Conservation (phyloP, 306 rosid species). For the Gleditsia sinensis region DNA sequence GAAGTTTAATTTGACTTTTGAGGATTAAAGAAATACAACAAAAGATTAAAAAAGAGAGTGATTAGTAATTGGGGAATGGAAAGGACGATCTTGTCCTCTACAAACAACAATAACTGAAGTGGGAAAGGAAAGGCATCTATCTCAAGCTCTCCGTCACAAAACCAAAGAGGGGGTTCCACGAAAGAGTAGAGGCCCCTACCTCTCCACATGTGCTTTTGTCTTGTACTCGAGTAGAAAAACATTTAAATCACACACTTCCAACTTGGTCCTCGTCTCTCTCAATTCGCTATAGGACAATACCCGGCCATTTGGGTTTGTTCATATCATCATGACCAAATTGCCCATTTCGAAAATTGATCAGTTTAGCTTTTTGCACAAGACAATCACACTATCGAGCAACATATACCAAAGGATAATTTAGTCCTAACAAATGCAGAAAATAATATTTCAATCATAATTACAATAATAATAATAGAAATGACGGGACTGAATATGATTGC, state of each 20-base stretch:
- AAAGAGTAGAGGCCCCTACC: slow-evolving; percentile 39
- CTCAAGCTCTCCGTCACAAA: slow-evolving; percentile 41
- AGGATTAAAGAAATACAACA: too few species aligned
- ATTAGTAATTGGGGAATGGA: slow-evolving; percentile 44
- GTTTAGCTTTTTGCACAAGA: background rate
- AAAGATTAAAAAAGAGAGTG: background rate
- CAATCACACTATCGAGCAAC: background rate
- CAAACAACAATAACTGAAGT: slow-evolving; percentile 20
- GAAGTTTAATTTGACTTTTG: slow-evolving; percentile 6
- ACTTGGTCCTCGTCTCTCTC: slow-evolving; percentile 42
- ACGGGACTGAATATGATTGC: too few species aligned
- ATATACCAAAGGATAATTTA: slow-evolving; percentile 17
- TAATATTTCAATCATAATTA: too few species aligned
- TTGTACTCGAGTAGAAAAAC: slow-evolving; percentile 64
- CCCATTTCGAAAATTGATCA: slow-evolving; percentile 37
- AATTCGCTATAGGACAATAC: slow-evolving; percentile 48
- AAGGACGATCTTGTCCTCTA: slow-evolving; percentile 64
- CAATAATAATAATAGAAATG: too few species aligned
- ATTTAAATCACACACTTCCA: slow-evolving; percentile 58
- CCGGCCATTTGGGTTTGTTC: slow-evolving; percentile 27
- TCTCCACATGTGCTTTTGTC: slow-evolving; percentile 81
- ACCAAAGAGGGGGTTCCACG: slow-evolving; percentile 23
- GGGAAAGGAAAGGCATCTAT: slow-evolving; percentile 41
- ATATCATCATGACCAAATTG: slow-evolving; percentile 40
- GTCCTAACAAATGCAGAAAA: background rate